A percentile compares a stretch with the other conserved stretches of the same genome.
These are phyloP conservation scores for Coemansia sp. DNA, from an alignment of 192 early-diverging fungal genomes.

Conservation along the genomic window DNA sequence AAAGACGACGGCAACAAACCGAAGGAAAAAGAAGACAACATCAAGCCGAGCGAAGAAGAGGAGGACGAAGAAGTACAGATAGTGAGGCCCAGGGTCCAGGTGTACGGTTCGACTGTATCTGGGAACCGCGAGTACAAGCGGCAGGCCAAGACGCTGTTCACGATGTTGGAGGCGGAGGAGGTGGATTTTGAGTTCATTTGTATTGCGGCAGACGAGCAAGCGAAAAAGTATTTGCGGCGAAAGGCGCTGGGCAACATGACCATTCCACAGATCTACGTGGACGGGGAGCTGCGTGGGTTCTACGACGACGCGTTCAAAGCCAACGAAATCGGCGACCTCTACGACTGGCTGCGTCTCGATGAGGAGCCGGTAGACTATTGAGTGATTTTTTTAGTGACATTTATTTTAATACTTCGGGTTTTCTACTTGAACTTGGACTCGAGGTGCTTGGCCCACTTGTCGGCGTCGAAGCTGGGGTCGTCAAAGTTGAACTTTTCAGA, in stretches of 20 bases:
- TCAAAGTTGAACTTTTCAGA: constrained; percentile 43
- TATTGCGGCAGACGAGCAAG: constrained; percentile 54
- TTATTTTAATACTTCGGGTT: neutral
- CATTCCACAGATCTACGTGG: constrained; percentile 55
- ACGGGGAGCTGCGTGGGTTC: constrained; percentile 53
- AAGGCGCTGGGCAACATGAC: constrained; percentile 54
- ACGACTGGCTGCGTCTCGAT: constrained; percentile 54
- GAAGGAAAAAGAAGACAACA: too few relatives aligned
- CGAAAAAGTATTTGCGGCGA: constrained; percentile 53
- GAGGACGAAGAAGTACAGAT: constrained; percentile 5
- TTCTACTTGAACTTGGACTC: constrained; percentile 34
- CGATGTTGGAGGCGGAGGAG: constrained; percentile 50
- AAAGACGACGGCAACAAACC: neutral
- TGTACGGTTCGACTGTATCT: constrained; percentile 52
- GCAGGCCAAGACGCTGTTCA: constrained; percentile 46
- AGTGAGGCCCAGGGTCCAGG: constrained; percentile 44
- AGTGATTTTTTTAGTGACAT: neutral
- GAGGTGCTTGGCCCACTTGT: constrained; percentile 49
- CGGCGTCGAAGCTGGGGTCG: constrained; percentile 46
- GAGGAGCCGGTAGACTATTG: constrained; percentile 52
- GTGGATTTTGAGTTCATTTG: constrained; percentile 58
- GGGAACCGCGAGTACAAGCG: constrained; percentile 53
- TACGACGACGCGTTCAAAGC: constrained; percentile 54
- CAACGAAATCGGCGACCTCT: constrained; percentile 51
- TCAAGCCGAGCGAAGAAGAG: too few relatives aligned